Evolutionary conservation across 2,329 filamentous ascomycete species (phyloP).

Genomic region (Aspergillus aculeatus): DNA sequence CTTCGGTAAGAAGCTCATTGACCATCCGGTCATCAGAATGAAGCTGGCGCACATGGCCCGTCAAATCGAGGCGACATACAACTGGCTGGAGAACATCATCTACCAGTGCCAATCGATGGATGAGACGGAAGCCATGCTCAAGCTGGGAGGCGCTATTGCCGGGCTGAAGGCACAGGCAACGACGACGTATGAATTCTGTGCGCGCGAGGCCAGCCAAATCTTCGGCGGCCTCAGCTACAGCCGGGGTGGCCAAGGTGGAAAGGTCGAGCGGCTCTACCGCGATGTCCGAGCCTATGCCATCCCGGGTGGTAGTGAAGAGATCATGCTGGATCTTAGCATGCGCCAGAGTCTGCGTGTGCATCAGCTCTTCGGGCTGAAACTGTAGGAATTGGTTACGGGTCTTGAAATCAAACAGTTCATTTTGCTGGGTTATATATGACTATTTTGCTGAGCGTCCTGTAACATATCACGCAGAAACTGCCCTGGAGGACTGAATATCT

Average conservation of each 20-base stretch:
- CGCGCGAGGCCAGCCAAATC: slow-evolving; percentile 93
- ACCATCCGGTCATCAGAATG: slow-evolving; percentile 94
- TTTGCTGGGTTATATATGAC: slow-evolving; percentile 10
- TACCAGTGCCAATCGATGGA: slow-evolving; percentile 92
- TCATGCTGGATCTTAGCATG: slow-evolving; percentile 97
- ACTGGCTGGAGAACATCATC: slow-evolving; percentile 93
- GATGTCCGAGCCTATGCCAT: slow-evolving; percentile 96
- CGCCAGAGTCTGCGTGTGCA: slow-evolving; percentile 85
- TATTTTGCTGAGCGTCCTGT: slow-evolving; percentile 10
- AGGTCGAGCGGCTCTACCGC: slow-evolving; percentile 90
- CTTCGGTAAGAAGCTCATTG: slow-evolving; percentile 93
- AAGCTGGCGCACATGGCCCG: slow-evolving; percentile 98
- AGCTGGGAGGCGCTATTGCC: slow-evolving; percentile 91
- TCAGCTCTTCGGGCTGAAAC: slow-evolving; percentile 91
- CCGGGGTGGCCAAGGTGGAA: slow-evolving; percentile 88
- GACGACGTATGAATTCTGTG: slow-evolving; percentile 95
- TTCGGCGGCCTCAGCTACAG: slow-evolving; percentile 93
- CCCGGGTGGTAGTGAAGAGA: slow-evolving; percentile 93
- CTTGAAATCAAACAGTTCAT: not conserved
- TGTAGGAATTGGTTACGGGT: slow-evolving; percentile 53
- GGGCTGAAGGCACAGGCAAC: slow-evolving; percentile 92
- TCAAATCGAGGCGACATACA: slow-evolving; percentile 95
- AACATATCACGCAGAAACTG: slow-evolving; percentile 4
- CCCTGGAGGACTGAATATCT: not conserved
- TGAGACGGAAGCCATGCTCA: slow-evolving; percentile 92